These are phyloP conservation scores for Salix arbutifolia DNA, from an alignment of 345 rosid genomes.

Conservation along the genomic window DNA sequence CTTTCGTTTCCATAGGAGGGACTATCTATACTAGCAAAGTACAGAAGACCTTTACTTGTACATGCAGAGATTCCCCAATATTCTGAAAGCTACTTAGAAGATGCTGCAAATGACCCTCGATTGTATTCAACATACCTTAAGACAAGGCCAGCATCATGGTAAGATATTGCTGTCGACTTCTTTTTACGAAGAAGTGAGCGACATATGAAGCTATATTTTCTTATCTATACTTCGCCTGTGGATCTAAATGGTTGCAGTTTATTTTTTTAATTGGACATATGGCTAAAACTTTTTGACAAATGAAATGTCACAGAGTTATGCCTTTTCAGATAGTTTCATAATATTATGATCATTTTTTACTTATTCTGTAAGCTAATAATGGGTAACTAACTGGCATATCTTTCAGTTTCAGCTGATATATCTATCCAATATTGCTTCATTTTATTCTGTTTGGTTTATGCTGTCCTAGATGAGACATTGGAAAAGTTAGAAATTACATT, in stretches of 20 bases:
- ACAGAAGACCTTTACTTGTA: conserved; percentile 81
- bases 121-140: conserved; percentile 75
- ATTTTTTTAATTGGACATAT: not conserved
- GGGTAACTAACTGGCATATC: not conserved
- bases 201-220: not conserved
- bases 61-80: conserved; percentile 74
- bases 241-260: not conserved
- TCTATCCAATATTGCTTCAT: not conserved
- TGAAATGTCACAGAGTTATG: not conserved
- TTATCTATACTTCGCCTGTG: not conserved
- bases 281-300: not conserved
- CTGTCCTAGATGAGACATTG: not conserved
- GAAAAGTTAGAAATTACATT: not conserved
- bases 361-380: not conserved
- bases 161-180: conserved; percentile 18
- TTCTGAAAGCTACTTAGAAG: conserved; percentile 22
- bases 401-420: conserved; percentile 1
- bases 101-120: conserved; percentile 45
- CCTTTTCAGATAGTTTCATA: not conserved
- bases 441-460: not conserved
- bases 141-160: conserved; percentile 82
- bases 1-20: conserved; percentile 61
- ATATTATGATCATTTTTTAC: not conserved
- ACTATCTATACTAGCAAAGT: conserved; percentile 68
- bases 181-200: not conserved